phyloP scores from a whole-genome alignment of 2,329 filamentous ascomycete species.

The Stagonosporopsis vannaccii region DNA sequence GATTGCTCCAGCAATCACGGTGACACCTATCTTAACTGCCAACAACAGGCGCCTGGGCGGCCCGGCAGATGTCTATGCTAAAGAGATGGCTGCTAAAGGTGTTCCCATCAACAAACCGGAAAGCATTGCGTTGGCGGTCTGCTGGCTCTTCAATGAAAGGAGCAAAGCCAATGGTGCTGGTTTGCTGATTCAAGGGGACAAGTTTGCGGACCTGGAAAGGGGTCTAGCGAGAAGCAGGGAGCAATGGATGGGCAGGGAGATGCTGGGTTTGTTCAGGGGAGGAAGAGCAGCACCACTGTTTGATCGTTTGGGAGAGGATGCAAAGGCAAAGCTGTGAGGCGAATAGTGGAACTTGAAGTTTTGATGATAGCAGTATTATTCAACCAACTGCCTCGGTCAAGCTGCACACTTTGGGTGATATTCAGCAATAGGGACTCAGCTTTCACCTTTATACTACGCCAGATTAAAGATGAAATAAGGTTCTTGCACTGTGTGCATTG shows the following conservation, averaged over 20 bases:
- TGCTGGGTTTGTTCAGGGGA: constrained; percentile 58
- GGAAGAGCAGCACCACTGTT: constrained; percentile 50
- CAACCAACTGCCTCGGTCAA: too few species aligned
- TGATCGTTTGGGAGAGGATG: constrained; percentile 32
- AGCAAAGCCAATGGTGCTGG: constrained; percentile 56
- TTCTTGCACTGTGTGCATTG: too few species aligned
- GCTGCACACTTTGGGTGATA: too few species aligned
- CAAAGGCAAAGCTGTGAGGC: constrained; percentile 35
- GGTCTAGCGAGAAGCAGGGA: constrained; percentile 56
- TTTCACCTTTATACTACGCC: too few species aligned
- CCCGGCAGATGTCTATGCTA: constrained; percentile 51
- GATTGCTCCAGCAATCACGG: constrained; percentile 59
- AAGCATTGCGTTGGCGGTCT: constrained; percentile 55
- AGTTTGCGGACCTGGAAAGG: constrained; percentile 54
- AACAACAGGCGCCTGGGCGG: constrained; percentile 41
- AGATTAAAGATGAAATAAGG: too few species aligned
- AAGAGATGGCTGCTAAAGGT: constrained; percentile 53
- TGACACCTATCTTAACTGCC: constrained; percentile 54
- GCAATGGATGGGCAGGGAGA: constrained; percentile 60
- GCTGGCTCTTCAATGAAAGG: constrained; percentile 55
- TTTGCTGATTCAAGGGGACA: constrained; percentile 55
- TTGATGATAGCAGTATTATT: neutral
- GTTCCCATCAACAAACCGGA: constrained; percentile 58
- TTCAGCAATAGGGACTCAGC: too few species aligned
- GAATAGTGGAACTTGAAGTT: neutral